phyloP scores from a whole-genome alignment of 2,329 filamentous ascomycete genomes.

The Chaetoscypha palmicola region DNA sequence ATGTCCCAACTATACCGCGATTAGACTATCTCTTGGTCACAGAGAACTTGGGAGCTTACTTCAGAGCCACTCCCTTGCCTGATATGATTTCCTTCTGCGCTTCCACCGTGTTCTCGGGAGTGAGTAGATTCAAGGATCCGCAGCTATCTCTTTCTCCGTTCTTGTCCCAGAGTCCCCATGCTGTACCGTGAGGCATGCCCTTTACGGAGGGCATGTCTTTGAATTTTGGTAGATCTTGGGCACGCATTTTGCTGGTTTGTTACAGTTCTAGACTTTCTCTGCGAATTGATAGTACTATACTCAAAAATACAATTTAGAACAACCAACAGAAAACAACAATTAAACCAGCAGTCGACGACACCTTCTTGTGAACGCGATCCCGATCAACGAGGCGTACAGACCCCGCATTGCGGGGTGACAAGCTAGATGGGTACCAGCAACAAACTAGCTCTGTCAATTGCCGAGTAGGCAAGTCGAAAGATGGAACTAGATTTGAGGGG shows the following conservation, averaged over 20 bases:
- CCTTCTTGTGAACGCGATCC: too few relatives aligned
- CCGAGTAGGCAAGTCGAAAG: too few relatives aligned
- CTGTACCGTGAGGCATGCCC: constrained; percentile 36
- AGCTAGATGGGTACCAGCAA: too few relatives aligned
- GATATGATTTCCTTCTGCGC: constrained; percentile 36
- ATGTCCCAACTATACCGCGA: constrained; percentile 12
- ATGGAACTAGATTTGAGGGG: too few relatives aligned
- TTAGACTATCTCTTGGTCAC: not conserved
- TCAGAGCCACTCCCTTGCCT: constrained; percentile 33
- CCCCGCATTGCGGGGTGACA: too few relatives aligned
- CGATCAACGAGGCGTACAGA: too few relatives aligned
- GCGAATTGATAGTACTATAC: too few relatives aligned
- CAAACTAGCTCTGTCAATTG: too few relatives aligned
- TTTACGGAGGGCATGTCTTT: constrained; percentile 36
- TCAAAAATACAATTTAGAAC: too few relatives aligned
- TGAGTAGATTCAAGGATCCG: constrained; percentile 40
- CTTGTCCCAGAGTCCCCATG: constrained; percentile 40
- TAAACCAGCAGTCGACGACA: too few relatives aligned
- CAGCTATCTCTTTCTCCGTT: constrained; percentile 40
- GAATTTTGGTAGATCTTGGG: constrained; percentile 30
- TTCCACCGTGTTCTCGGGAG: constrained; percentile 34
- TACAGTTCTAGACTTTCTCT: too few relatives aligned
- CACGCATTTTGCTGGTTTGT: constrained; percentile 19
- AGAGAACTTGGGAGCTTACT: constrained; percentile 7
- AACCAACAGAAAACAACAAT: too few relatives aligned